Conservation (phyloP, 495 filamentous ascomycete genomes). For the Recurvomyces mirabilis region DNA sequence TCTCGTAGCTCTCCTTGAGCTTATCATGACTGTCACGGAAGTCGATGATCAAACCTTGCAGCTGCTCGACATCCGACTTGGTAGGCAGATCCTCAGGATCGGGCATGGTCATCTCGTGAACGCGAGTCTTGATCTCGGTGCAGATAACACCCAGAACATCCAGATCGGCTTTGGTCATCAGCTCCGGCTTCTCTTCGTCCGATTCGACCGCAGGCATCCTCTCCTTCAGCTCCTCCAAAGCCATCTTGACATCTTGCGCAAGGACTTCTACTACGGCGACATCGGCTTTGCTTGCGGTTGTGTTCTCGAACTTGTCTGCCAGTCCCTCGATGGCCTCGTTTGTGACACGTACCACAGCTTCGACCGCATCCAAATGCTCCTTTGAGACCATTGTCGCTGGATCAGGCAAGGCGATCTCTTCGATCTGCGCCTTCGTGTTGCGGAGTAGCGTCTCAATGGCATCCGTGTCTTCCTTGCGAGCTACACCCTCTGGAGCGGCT, state of each 20-base stretch:
- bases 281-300: constrained; percentile 45
- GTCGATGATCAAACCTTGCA: constrained; percentile 57
- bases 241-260: constrained; percentile 59
- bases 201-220: constrained; percentile 37
- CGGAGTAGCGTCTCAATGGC: constrained; percentile 80
- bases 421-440: constrained; percentile 72
- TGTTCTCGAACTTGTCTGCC: constrained; percentile 31
- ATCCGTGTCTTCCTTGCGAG: constrained; percentile 70
- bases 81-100: constrained; percentile 53
- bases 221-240: constrained; percentile 68
- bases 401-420: constrained; percentile 59
- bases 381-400: constrained; percentile 51
- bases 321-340: constrained; percentile 56
- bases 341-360: constrained; percentile 56
- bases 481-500: constrained; percentile 43
- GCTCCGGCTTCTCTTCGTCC: constrained; percentile 50
- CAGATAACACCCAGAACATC: constrained; percentile 67
- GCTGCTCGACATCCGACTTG: constrained; percentile 50
- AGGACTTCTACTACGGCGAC: constrained; percentile 62
- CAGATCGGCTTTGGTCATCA: constrained; percentile 64
- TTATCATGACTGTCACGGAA: constrained; percentile 40
- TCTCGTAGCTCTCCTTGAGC: constrained; percentile 50
- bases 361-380: constrained; percentile 64
- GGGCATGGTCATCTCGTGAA: constrained; percentile 58
- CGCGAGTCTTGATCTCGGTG: constrained; percentile 63